Base-by-base conservation (phyloP, 345 rosid species). In the Raphanus sativus region DNA sequence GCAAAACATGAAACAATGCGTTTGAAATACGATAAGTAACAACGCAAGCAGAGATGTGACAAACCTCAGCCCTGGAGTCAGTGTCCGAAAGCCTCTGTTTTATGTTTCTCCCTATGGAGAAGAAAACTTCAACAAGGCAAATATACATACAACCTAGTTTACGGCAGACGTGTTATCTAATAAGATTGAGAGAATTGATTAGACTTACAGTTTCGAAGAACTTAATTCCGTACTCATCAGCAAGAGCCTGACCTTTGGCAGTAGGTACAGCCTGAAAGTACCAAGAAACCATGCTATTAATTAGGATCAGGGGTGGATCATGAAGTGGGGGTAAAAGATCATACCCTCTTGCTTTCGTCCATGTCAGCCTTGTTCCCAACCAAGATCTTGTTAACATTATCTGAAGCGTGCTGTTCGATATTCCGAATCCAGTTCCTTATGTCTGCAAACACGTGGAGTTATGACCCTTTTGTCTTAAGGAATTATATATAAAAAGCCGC, bases 361-460 rank as follows among this genome's bases (percentile, higher is more conserved):
- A 93, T 95, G 77, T 95, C 99, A 60, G 99, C 99, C 80, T 95
- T 95, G 91, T 95, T 95, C 32, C 99, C 99, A 17, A 95, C 96
- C 86, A 95, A 78, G 70, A 92, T 89, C 91, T 95, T 95, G 88
- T 91, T 92, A 58, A 95, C 99, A 84, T 95, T 95, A 79, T 95
- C 98, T 24, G 99, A 95, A 40, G 99, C 99, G 82, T 95, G 99
- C 60, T 95, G 99, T 81, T 95, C 99, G 61, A 95, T 95, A 76
- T 95, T 95, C 84, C 98, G 96, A 80, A 95, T 95, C 99, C 99
- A 95, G 84, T 92, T 95, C 86, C 96, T 91, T 71, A 95, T 95
- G 83, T 95, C 99, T 95, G 91, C 77, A 85, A 40, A 40, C 48
- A 40, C 48, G 48, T 40, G 13, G 48, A 40, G 48, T 0, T 40